Base-by-base conservation (phyloP, 176 grass and related monocot species). In the Triticum dicoccoides region DNA sequence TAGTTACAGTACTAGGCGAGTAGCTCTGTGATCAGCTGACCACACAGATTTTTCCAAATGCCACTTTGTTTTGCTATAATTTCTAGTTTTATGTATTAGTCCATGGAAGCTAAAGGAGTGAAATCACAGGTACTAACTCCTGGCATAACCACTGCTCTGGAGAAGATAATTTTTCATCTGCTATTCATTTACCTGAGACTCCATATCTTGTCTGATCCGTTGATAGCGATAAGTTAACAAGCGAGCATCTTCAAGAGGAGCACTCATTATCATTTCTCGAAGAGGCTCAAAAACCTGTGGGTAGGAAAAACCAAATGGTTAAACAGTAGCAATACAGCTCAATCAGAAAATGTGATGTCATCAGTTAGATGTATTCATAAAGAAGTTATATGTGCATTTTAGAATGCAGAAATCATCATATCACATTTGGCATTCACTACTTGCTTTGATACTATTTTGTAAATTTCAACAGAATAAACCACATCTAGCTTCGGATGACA, bases 151-250 rank as follows among this genome's bases (percentile, higher is more conserved):
- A 51, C 42, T 76, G 41, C 44, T 76, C 42, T 75, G 23, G 11
- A 79, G 12, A 75, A 82, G 8, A 56, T 14, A 29, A 71, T 78
- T 18, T 42, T 73, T 35, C 10, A 20, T 33, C 35, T 75, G 34
- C 20, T 45, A 49, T 65, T 15, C 11, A 39, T 80, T 80, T 91
- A 99, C 97, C 94, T 99, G 97, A 74, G 97, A 94, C 45, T 99
- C 97, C 89, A 96, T 91, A 86, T 99, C 97, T 87, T 99, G 97
- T 91, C 97, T 99, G 77, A 99, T 99, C 56, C 89, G 86, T 83
- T 94, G 90, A 73, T 99, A 99, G 61, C 90, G 97, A 66, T 99
- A 94, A 87, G 94, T 93, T 83, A 99, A 88, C 51, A 96, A 81
- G 66, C 94, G 93, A 59, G 92, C 97, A 86, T 99, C 97, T 89